Base-by-base conservation (phyloP, 495 filamentous ascomycete species). In the Xylaria scruposa region DNA sequence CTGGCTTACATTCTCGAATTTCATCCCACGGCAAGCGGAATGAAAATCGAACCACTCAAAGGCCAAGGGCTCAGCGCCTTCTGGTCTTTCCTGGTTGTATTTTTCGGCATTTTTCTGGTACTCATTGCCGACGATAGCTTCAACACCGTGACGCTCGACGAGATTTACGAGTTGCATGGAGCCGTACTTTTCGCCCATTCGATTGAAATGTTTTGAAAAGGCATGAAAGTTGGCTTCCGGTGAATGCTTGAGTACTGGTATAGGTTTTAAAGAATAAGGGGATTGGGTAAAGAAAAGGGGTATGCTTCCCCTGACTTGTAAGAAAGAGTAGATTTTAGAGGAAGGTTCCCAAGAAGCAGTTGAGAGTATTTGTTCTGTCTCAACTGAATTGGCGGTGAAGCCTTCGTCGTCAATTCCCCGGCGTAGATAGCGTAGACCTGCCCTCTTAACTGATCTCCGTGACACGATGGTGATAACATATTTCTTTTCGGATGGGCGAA, bases 11-110 rank as follows among this genome's bases (percentile, higher is more conserved):
- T 97, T 97, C 79, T 98, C 94, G 76, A 98, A 98, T 70, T 93
- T 95, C 96, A 98, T 98, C 0, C 95, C 95, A 4, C 94, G 91
- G 76, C 95, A 98, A 33, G 91, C 90, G 24, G 87, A 85, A 76
- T 98, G 95, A 77, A 98, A 98, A 75, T 98, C 96, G 71, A 98
- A 98, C 96, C 96, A 98, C 78, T 95, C 94, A 75, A 96, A 94
- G n/a, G 42, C 70, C n/a, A 79, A 56, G 2, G 76, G 66, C 13
- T 47, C 56, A 3, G 67, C 36, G 2, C 54, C 69, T 40, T 87
- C 83, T 0, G 86, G 85, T 4, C 84, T 82, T 40, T 88, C 83
- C n/a, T 90, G 81, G 70, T 94, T 94, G 47, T 96, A 80, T 19
- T 80, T 77, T 26, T 88, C 77, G 0, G 89, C 86, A 65, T 87